Evolutionary conservation across 169 alveolate species (phyloP), one percentile per base, ranked within the genome.

Genomic region (Prorocentrum cordatum): DNA sequence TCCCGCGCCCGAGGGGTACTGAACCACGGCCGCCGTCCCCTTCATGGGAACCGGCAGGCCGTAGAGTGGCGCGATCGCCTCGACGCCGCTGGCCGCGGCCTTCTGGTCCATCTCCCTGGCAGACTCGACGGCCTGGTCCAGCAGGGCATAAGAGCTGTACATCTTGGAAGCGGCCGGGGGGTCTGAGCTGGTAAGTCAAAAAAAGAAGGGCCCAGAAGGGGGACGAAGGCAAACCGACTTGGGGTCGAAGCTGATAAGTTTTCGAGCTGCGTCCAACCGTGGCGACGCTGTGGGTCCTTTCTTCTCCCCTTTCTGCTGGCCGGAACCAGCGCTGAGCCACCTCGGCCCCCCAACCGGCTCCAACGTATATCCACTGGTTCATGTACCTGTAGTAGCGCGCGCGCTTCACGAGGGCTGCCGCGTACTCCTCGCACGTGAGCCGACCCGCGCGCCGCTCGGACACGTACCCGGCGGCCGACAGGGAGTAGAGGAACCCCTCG

Each of bases 381-480:
- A 71, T 71, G 83, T 71, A 71, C 54, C 83, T 39, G 79, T 67
- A 67, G 75, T 66, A 66, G 27, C 42, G 36, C 32, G 83, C 83
- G 33, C 83, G 36, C 16, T 33, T 12, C 42, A 71, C 83, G 47
- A 71, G 66, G 39, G 33, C 9, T 9, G 66, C 1, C 20, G 83
- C 22, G 66, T 71, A 71, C 66, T 71, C 83, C 66, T 71, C 67
- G 42, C 83, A 71, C 24, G 67, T 71, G 33, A 71, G 67, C n/a
- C 26, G 2, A 20, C 83, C 66, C 6, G 47, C 31, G 22, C 27
- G 38, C 7, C 83, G 64, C 66, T 71, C 83, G 20, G 16, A 39
- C 26, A 24, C 38, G 33, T 71, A 71, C 29, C 42, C 67, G 32
- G 2, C n/a, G 5, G 83, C 83, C 9, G 67, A 42, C 1, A 71